phyloP scores from a whole-genome alignment of 1,139 yeast genomes.

The Candida tropicalis region DNA sequence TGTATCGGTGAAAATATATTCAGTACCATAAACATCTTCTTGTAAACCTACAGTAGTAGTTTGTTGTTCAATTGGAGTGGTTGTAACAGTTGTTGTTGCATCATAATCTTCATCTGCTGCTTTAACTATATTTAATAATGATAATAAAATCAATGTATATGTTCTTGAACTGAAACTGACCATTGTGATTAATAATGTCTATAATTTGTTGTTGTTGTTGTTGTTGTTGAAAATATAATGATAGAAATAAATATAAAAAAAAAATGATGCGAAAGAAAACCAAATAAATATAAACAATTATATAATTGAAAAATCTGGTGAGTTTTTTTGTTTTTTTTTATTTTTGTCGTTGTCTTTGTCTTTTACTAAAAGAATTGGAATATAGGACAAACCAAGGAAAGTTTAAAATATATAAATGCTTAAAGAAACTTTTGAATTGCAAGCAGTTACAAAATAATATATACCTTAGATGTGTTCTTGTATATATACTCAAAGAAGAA shows the following conservation, averaged over 20 bases:
- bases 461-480: too few relatives aligned
- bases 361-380: not conserved
- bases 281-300: too few relatives aligned
- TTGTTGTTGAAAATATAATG: not conserved
- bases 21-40: conserved; percentile 36
- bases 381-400: too few relatives aligned
- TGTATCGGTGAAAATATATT: conserved; percentile 35
- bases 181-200: not conserved
- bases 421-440: not conserved
- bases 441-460: not conserved
- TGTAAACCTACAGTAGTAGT: conserved; percentile 32
- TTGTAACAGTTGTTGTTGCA: conserved; percentile 27
- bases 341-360: not conserved
- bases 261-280: too few relatives aligned
- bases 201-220: not conserved
- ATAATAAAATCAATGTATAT: conserved; percentile 21
- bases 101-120: conserved; percentile 20
- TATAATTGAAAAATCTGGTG: too few relatives aligned
- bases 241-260: too few relatives aligned
- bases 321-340: too few relatives aligned
- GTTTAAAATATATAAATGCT: too few relatives aligned
- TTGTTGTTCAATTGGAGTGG: conserved; percentile 34
- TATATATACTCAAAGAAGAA: not conserved
- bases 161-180: conserved; percentile 16
- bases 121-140: conserved; percentile 15